A percentile compares a stretch with the other conserved stretches of the same genome.
Evolutionary conservation across 2,329 filamentous ascomycete species (phyloP).

Genomic region (Colletotrichum aenigma): DNA sequence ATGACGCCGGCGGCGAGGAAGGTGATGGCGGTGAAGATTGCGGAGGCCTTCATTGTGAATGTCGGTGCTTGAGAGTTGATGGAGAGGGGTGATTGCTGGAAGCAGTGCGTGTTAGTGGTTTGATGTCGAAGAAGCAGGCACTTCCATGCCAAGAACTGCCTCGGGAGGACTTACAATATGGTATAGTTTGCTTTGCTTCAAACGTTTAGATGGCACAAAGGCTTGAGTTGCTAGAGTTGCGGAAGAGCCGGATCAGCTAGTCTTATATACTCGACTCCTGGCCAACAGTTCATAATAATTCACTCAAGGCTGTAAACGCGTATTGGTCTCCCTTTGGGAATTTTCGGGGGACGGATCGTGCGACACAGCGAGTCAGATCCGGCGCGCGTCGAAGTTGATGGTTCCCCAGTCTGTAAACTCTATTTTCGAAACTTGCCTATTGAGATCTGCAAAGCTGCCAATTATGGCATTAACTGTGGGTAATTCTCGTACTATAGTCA

Average conservation of each 20-base stretch:
- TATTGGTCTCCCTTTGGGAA: neutral
- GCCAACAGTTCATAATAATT: neutral
- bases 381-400: neutral
- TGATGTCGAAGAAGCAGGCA: neutral
- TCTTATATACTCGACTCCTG: neutral
- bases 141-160: neutral
- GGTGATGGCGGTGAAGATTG: neutral
- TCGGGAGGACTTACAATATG: neutral
- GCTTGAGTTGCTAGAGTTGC: neutral
- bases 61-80: neutral
- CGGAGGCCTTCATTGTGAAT: neutral
- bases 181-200: neutral
- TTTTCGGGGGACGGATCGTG: neutral
- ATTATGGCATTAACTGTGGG: neutral
- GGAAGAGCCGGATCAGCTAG: neutral
- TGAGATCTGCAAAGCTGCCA: neutral
- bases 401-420: neutral
- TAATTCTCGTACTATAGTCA: neutral
- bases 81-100: neutral
- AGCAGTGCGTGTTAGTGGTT: neutral
- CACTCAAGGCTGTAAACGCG: neutral
- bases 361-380: neutral
- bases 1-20: neutral
- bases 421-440: neutral
- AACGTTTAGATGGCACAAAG: neutral